Evolutionary conservation across 306 rosid species (phyloP), one percentile per base, ranked within the genome.

Genomic region (Sophora flavescens): DNA sequence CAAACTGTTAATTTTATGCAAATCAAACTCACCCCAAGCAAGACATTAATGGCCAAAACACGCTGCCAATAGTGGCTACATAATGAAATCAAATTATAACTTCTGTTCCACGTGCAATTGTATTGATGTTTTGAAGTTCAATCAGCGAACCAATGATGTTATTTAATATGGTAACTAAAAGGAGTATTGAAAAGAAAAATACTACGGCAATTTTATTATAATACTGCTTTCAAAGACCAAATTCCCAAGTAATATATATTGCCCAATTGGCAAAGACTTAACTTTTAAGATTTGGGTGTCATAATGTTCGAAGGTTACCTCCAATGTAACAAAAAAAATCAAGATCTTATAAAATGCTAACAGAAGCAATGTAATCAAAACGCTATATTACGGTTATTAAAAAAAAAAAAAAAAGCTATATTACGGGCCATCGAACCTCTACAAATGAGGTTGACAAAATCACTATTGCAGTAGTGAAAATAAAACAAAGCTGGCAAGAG

Each of bases 341-440:
- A 47, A 39, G 8, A 12, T 33, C 64, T 35, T 22, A 7, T 17
- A 45, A 45, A n/a, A 65, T 45, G 33, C 30, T 74, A 66, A 56
- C 39, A 11, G 48, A 64, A 57, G n/a, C 57, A 57, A 60, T 35
- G 65, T 80, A 73, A 66, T 64, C 70, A 26, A 50, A 58, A 74
- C 15, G 39, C 57, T 47, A 51, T 28, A 74, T 41, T 63, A 72
- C 74, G 22, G 22, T 22, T 0, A 22, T 0, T 0, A 22, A 22
- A 22, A 22, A 22, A 22, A 22, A 22, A 22, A 22, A 51, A n/a
- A n/a, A n/a, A n/a, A n/a, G n/a, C n/a, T n/a, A n/a, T 15, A 74
- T 41, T 64, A 64, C 75, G 65, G 57, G 47, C 56, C 48, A 50
- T 65, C 7, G 54, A 64, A 64, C 57, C 72, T 51, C 47, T 9